Base-by-base conservation (phyloP, 306 rosid genomes). In the Abrus pulchellus region DNA sequence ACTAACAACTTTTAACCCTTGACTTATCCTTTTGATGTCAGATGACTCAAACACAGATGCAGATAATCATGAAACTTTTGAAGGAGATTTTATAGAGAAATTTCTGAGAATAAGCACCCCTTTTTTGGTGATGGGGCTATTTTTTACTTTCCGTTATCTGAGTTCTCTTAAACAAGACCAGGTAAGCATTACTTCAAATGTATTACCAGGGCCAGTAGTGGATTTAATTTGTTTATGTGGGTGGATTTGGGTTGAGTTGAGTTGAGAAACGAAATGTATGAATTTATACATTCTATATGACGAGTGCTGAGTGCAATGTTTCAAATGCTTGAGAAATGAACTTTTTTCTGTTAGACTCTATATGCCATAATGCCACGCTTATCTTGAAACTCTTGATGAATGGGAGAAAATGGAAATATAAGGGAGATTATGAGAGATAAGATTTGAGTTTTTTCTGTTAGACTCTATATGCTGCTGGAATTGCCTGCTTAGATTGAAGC, bases 101-200 rank as follows among this genome's bases (percentile, higher is more conserved):
- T 79, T 88, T 79, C 92, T 88, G 72, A 90, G 77, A 65, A 47
- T 90, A 48, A 4, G 87, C 45, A 82, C 91, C 56, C 94, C 93
- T 40, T 70, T 90, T 36, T 13, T 95, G 80, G 85, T 88, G 72
- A 69, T 95, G 41, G 93, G 86, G 59, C 84, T 92, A 47, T 87
- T 92, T 68, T 77, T 92, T 71, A 66, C 91, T 7, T 87, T 92
- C 41, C 81, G 88, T 74, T 76, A 88, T 65, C 78, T 85, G 80
- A 87, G 92, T 74, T 82, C 93, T 75, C 80, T 78, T 28, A 97
- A 93, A 40, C 91, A 87, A 83, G 85, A 93, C 79, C 94, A 94
- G 96, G 99, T 95, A 78, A 73, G 36, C 75, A 57, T 36, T 38
- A 47, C 49, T 30, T 74, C 29, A 2, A 69, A 36, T 20, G 10